Evolutionary conservation across 371 early-diverging fungal genomes (phyloP), one percentile per base, ranked within the genome.

Genomic region (Chytridium lagenaria): DNA sequence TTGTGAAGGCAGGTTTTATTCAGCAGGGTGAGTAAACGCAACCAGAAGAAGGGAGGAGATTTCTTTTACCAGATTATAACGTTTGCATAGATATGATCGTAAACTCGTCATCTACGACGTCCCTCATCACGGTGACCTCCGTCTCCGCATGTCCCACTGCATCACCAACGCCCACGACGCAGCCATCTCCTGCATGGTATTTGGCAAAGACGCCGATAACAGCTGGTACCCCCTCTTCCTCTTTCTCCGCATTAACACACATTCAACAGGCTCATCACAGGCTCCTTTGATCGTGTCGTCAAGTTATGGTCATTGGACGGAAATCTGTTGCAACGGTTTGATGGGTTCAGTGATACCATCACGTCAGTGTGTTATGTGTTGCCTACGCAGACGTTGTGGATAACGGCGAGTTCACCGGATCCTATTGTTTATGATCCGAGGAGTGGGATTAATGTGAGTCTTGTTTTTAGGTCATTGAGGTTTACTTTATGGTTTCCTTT

Each of bases 301-400:
- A 85, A 85, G 69, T 71, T 87, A 22, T 87, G 87, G 87, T 87
- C 87, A 26, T 68, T 87, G 15, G 87, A 87, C 67, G 87, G 87
- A n/a, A 87, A 83, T 59, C 67, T 82, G 49, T 51, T 87, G 49
- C 87, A 87, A 72, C 64, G 79, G n/a, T 85, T 85, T 59, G 84
- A 85, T 59, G 85, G 85, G 16, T 83, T 87, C 49, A 78, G 81
- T 44, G 83, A 86, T 64, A 84, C 83, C 0, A 83, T 86, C 38
- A 82, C 84, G 1, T 82, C 84, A 0, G 51, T 83, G 15, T 78
- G 78, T 69, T 85, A 86, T 68, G 83, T 86, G 12, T 59, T 80
- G 2, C 85, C 85, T 5, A 82, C 85, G 22, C 84, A 85, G 65
- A 86, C 87, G 5, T 72, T 86, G 2, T 86, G 87, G 87, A 77